Evolutionary conservation across 139 green algal species (phyloP).

Genomic region (Chlamydomonas applanata): DNA sequence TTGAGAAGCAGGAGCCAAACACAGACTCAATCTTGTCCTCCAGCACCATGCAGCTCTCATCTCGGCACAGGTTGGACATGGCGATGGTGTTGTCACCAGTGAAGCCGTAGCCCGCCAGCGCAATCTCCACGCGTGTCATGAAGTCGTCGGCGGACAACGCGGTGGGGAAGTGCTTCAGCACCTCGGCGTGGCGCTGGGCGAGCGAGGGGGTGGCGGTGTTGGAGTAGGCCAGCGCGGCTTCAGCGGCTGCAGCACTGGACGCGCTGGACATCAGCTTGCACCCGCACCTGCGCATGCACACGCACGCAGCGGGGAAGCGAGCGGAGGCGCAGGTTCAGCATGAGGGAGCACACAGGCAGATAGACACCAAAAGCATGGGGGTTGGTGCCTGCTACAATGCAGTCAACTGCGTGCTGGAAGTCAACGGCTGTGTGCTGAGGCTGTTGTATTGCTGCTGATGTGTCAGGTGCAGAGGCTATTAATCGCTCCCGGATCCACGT

Average conservation of each 20-base stretch:
- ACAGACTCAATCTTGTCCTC: conserved; percentile 77
- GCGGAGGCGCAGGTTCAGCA: too few species aligned
- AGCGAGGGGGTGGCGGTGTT: conserved; percentile 11
- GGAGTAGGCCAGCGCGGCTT: not conserved
- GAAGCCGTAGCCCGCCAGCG: conserved; percentile 71
- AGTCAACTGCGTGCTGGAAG: too few species aligned
- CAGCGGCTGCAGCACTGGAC: too few species aligned
- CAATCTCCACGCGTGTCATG: conserved; percentile 68
- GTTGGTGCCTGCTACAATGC: too few species aligned
- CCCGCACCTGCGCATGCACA: not conserved
- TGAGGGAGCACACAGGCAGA: too few species aligned
- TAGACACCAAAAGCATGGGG: too few species aligned
- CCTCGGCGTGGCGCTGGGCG: conserved; percentile 17
- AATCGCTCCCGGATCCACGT: too few species aligned
- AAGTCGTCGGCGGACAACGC: conserved; percentile 78
- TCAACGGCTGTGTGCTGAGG: too few species aligned
- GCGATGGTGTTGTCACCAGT: conserved; percentile 54
- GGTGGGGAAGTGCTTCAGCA: conserved; percentile 62
- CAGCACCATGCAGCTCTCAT: conserved; percentile 78
- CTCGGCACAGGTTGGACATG: conserved; percentile 86
- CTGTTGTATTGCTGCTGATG: too few species aligned
- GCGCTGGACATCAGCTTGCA: too few species aligned
- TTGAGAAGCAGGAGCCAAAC: conserved; percentile 77
- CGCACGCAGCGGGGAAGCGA: too few species aligned
- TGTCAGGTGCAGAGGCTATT: too few species aligned